A percentile compares a stretch with the other conserved stretches of the same genome.
Evolutionary conservation across 1,139 yeast species (phyloP).

Genomic region (Lodderomyces theae): DNA sequence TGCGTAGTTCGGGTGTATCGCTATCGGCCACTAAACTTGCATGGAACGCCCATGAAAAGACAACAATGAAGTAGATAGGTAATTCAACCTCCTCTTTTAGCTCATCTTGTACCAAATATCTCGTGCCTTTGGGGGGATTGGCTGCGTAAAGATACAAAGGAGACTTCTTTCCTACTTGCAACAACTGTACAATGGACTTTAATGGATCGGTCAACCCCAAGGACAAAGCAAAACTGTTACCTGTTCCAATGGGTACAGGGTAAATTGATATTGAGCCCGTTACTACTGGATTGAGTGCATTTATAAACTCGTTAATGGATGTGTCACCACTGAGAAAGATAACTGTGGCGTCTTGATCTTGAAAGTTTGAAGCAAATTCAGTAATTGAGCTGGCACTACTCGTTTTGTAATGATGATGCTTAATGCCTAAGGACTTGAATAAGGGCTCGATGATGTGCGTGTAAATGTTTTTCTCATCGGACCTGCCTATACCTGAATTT

Average conservation of each 20-base stretch:
- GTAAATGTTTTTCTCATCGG: constrained; percentile 38
- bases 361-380: constrained; percentile 31
- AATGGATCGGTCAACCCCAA: constrained; percentile 42
- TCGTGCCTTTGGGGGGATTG: constrained; percentile 49
- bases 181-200: constrained; percentile 39
- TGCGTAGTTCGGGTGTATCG: constrained; percentile 65
- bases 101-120: constrained; percentile 23
- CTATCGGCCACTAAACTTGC: constrained; percentile 81
- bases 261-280: constrained; percentile 27
- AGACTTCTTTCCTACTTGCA: constrained; percentile 23
- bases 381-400: constrained; percentile 28
- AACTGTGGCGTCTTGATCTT: constrained; percentile 33
- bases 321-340: constrained; percentile 84
- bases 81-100: constrained; percentile 16
- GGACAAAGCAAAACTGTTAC: constrained; percentile 75
- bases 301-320: constrained; percentile 72
- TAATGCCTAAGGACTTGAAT: constrained; percentile 32
- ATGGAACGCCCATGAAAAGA: constrained; percentile 82
- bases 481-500: constrained; percentile 55
- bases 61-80: constrained; percentile 53
- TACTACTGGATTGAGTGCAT: constrained; percentile 33
- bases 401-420: constrained; percentile 42
- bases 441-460: constrained; percentile 43
- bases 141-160: constrained; percentile 58
- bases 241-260: constrained; percentile 80